Percentiles rank a stretch among this genome's conserved stretches.
phyloP scores from a whole-genome alignment of 345 rosid species.

The Syzygium oleosum region DNA sequence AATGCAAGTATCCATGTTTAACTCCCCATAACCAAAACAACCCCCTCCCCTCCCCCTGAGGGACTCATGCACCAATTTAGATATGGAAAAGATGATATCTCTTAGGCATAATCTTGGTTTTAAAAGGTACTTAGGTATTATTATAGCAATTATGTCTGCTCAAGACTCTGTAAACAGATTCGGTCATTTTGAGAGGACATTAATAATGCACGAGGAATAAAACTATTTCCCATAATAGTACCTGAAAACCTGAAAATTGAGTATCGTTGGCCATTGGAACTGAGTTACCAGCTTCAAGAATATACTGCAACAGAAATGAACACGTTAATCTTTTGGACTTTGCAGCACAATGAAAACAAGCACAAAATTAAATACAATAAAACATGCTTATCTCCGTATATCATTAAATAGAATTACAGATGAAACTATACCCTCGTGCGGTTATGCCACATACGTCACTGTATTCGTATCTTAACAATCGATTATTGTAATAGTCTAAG shows the following conservation, averaged over 20 bases:
- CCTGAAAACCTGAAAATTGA: conserved; percentile 66
- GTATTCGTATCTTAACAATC: neutral
- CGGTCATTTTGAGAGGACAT: neutral
- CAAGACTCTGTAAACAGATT: neutral
- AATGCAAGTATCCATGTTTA: neutral
- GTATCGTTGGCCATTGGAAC: conserved; percentile 66
- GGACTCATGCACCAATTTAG: neutral
- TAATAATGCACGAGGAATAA: neutral
- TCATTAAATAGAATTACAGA: neutral
- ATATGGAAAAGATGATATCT: neutral
- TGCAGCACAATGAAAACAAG: neutral
- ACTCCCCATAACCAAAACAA: neutral
- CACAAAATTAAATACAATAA: neutral
- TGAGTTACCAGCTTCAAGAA: conserved; percentile 11
- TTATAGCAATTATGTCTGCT: neutral
- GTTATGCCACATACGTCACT: neutral
- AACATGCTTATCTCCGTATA: neutral
- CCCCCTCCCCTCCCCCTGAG: neutral
- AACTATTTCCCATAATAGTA: conserved; percentile 6
- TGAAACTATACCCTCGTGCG: neutral
- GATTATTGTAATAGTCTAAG: neutral
- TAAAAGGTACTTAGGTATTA: neutral
- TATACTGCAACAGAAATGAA: conserved; percentile 16
- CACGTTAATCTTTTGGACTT: neutral
- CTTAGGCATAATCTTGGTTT: neutral